A percentile compares a stretch with the other conserved stretches of the same genome.
These are phyloP conservation scores for Yarrowia keelungensis DNA, from an alignment of 805 yeast species.

Conservation along the genomic window DNA sequence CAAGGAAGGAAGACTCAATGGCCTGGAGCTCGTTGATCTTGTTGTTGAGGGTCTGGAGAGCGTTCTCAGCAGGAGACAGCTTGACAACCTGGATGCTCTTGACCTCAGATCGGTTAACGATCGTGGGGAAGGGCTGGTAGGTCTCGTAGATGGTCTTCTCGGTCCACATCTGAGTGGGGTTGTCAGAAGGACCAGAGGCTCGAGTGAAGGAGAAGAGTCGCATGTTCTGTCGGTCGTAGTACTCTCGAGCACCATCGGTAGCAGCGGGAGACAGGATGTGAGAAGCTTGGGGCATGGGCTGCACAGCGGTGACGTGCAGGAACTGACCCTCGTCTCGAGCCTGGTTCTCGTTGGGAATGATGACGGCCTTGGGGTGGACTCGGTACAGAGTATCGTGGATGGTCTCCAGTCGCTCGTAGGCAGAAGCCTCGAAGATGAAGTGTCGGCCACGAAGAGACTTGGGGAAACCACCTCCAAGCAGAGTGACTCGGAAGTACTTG, in stretches of 20 bases:
- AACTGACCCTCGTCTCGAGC: slow-evolving; percentile 75
- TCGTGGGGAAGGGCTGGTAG: slow-evolving; percentile 77
- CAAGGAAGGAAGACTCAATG: slow-evolving; percentile 39
- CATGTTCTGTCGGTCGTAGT: slow-evolving; percentile 76
- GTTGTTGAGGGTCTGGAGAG: slow-evolving; percentile 66
- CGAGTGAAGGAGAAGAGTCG: slow-evolving; percentile 71
- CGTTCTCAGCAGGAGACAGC: slow-evolving; percentile 86
- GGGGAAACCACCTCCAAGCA: slow-evolving; percentile 87
- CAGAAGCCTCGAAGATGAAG: slow-evolving; percentile 83
- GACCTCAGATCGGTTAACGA: slow-evolving; percentile 84
- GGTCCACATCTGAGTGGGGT: slow-evolving; percentile 82
- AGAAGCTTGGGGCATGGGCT: slow-evolving; percentile 54
- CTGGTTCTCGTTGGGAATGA: slow-evolving; percentile 64
- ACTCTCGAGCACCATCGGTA: slow-evolving; percentile 65
- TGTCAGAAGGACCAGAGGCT: slow-evolving; percentile 74
- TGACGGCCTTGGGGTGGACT: slow-evolving; percentile 81
- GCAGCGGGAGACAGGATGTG: slow-evolving; percentile 45
- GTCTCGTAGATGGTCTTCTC: slow-evolving; percentile 86
- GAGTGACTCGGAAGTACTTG: slow-evolving; percentile 78
- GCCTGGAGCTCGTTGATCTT: slow-evolving; percentile 70
- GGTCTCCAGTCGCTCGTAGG: slow-evolving; percentile 85
- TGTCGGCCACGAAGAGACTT: slow-evolving; percentile 73
- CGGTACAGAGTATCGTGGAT: slow-evolving; percentile 77
- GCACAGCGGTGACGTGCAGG: slow-evolving; percentile 73
- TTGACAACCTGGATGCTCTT: slow-evolving; percentile 57